phyloP scores from a whole-genome alignment of 2,329 filamentous ascomycete species.

The Huntiella bhutanensis region DNA sequence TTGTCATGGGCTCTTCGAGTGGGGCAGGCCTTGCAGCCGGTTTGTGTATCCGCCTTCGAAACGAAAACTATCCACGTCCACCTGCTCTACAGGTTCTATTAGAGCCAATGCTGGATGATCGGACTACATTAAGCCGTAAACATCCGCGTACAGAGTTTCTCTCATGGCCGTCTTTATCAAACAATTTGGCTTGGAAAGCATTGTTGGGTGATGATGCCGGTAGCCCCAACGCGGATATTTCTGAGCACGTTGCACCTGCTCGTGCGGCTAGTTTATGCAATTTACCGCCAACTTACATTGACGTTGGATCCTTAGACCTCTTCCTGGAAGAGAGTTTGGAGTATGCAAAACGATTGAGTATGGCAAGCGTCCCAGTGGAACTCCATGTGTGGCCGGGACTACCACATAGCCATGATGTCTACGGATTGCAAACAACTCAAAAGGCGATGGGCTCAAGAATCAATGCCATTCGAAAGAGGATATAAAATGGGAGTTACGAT shows the following conservation, averaged over 20 bases:
- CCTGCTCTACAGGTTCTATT: constrained; percentile 18
- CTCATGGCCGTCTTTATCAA: constrained; percentile 13
- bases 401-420: constrained; percentile 16
- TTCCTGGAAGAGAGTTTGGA: constrained; percentile 20
- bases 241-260: constrained; percentile 14
- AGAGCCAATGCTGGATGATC: constrained; percentile 20
- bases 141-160: constrained; percentile 2
- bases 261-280: constrained; percentile 14
- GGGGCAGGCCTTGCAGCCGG: constrained; percentile 14
- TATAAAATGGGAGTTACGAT: neutral
- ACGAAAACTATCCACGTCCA: constrained; percentile 14
- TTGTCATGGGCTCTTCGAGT: constrained; percentile 14
- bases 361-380: constrained; percentile 20
- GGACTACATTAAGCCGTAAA: constrained; percentile 12
- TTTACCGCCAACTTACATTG: constrained; percentile 22
- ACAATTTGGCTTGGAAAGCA: constrained; percentile 14
- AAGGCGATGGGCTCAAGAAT: constrained; percentile 8
- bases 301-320: constrained; percentile 21
- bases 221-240: constrained; percentile 11
- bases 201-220: constrained; percentile 13
- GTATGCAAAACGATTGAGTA: constrained; percentile 18
- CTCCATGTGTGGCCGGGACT: constrained; percentile 23
- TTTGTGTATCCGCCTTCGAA: constrained; percentile 22
- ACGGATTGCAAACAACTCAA: constrained; percentile 6
- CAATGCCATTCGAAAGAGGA: constrained; percentile 1